These are phyloP conservation scores for Chaetomium sp. DNA, from an alignment of 2,329 filamentous ascomycete genomes.

Conservation along the genomic window DNA sequence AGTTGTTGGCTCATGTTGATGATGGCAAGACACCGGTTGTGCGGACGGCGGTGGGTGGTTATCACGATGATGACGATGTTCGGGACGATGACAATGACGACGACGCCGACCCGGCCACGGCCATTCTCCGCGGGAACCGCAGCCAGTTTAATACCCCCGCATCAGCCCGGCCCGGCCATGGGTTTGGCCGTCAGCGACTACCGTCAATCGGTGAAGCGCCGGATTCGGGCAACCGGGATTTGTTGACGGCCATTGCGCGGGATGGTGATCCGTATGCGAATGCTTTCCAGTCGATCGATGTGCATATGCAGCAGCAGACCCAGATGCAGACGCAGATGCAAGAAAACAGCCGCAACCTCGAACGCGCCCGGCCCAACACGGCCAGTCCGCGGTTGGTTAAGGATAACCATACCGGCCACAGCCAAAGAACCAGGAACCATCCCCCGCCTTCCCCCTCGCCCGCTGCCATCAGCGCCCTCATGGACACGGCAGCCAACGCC, in stretches of 20 bases:
- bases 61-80: no score
- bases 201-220: conserved; percentile 72
- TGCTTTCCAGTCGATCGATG: conserved; percentile 22
- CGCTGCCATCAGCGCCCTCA: conserved; percentile 55
- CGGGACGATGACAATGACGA: conserved; percentile 40
- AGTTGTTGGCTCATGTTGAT: conserved; percentile 52
- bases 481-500: conserved; percentile 45
- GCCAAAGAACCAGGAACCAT: conserved; percentile 33
- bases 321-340: neutral
- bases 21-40: conserved; percentile 62
- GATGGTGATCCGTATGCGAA: conserved; percentile 24
- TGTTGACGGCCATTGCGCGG: conserved; percentile 19
- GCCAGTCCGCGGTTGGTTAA: conserved; percentile 55
- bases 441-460: conserved; percentile 59
- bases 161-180: conserved; percentile 57
- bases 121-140: conserved; percentile 60
- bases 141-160: conserved; percentile 65
- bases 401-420: conserved; percentile 17
- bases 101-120: conserved; percentile 58
- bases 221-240: conserved; percentile 28
- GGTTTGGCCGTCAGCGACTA: conserved; percentile 58
- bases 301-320: neutral
- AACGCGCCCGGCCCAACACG: conserved; percentile 59
- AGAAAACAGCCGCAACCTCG: conserved; percentile 23
- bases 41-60: no score